phyloP scores from a whole-genome alignment of 2,329 filamentous ascomycete species.

The Zymoseptoria passerinii region DNA sequence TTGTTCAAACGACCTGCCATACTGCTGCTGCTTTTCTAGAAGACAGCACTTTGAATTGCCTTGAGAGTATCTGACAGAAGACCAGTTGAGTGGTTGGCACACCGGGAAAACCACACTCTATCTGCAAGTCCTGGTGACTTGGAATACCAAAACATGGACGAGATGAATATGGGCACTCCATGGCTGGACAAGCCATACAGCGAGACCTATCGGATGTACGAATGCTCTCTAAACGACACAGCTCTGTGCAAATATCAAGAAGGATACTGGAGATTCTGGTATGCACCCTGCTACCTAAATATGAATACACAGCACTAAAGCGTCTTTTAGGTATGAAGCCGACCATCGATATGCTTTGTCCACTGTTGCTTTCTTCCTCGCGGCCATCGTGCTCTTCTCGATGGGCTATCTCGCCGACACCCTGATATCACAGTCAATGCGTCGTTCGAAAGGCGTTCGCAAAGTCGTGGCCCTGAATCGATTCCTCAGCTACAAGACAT shows the following conservation, averaged over 20 bases:
- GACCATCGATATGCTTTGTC: constrained; percentile 47
- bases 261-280: constrained; percentile 44
- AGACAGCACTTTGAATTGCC: background rate
- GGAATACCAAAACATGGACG: constrained; percentile 5
- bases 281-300: background rate
- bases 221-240: constrained; percentile 26
- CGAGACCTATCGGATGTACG: constrained; percentile 31
- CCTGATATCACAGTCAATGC: background rate
- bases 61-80: background rate
- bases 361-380: constrained; percentile 47
- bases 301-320: background rate
- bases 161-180: constrained; percentile 11
- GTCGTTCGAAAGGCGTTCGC: constrained; percentile 6
- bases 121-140: background rate
- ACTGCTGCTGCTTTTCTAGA: background rate
- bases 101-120: background rate
- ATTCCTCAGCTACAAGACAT: constrained; percentile 37
- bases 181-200: constrained; percentile 38
- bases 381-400: constrained; percentile 42
- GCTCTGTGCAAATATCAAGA: constrained; percentile 41
- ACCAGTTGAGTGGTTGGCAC: background rate
- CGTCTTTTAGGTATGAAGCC: constrained; percentile 36
- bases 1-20: background rate
- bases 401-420: constrained; percentile 30
- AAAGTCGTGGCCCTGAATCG: constrained; percentile 31